Conservation (phyloP, 192 early-diverging fungal genomes). For the Spinellus fusiger region DNA sequence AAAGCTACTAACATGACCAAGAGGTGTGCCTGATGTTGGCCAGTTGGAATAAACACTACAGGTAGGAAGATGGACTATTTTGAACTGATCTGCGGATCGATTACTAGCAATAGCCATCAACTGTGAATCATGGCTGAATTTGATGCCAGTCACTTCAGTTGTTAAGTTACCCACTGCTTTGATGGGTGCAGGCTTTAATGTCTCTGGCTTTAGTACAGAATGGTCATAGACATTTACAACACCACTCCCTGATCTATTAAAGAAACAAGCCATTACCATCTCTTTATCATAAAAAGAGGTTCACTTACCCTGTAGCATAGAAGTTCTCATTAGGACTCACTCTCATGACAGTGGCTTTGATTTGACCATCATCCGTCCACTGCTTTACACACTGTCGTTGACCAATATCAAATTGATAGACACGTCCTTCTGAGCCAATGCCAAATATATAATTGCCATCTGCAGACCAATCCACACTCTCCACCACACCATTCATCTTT, state of each 20-base stretch:
- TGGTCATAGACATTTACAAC: conserved; percentile 87
- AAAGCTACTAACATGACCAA: conserved; percentile 72
- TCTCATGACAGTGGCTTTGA: conserved; percentile 66
- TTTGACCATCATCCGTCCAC: conserved; percentile 78
- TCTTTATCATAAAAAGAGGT: neutral
- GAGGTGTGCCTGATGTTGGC: conserved; percentile 79
- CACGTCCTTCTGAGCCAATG: conserved; percentile 74
- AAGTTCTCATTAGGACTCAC: conserved; percentile 69
- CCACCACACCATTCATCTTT: conserved; percentile 83
- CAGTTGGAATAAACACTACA: conserved; percentile 86
- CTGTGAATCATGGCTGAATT: conserved; percentile 85
- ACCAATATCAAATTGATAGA: conserved; percentile 87
- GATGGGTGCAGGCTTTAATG: conserved; percentile 52
- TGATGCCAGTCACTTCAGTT: conserved; percentile 63
- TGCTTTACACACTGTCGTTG: conserved; percentile 66
- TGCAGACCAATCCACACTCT: conserved; percentile 66
- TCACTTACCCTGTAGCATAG: conserved; percentile 76
- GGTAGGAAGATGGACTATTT: conserved; percentile 78
- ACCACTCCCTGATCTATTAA: conserved; percentile 69
- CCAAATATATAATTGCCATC: conserved; percentile 77
- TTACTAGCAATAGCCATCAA: conserved; percentile 73
- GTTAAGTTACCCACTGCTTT: conserved; percentile 84
- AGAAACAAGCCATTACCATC: neutral
- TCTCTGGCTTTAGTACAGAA: conserved; percentile 37
- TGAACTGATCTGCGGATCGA: conserved; percentile 70